Evolutionary conservation across 2,329 filamentous ascomycete species (phyloP), one percentile per base, ranked within the genome.

Genomic region (Aspergillus sp.): DNA sequence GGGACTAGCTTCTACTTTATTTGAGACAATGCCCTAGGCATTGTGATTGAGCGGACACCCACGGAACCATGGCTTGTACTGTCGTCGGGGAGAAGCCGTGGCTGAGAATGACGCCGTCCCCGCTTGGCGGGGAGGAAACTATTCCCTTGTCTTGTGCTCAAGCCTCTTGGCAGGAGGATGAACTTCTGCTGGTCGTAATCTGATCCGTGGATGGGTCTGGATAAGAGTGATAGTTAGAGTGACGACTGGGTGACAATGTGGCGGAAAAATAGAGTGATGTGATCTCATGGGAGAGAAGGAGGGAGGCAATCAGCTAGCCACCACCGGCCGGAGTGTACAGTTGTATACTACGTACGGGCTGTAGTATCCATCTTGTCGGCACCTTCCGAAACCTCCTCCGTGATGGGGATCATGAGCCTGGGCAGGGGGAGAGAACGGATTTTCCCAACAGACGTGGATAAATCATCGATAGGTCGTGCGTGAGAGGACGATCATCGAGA

Each of bases 401-500:
- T 42, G 19, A 44, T 44, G 19, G 41, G 19, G 17, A 44, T 44
- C 41, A 19, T 23, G 15, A 19, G 11, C 11, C 11, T 36, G 32
- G 11, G 32, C 32, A 36, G 32, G 10, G 32, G 32, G 4, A 36
- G 11, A 36, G 32, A 13, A 13, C 11, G 32, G 32, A 36, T 13
- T 36, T 36, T 36, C 11, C 32, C 32, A 36, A 36, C 32, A 36
- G 32, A 36, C 32, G 32, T 13, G 32, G 32, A 36, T 36, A 36
- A 36, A 4, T 5, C 32, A 36, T 36, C 32, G 32, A 36, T 13
- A 36, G 32, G 32, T 36, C 32, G 32, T 41, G 13, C 32, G 15
- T 39, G n/a, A 23, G 23, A 41, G 50, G 53, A 55, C 39, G 53
- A 55, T 55, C 53, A 47, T 42, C 30, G 39, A 23, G 53, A 47